These are phyloP conservation scores for Penicillium steckii DNA, from an alignment of 495 filamentous ascomycete genomes.

Conservation along the genomic window DNA sequence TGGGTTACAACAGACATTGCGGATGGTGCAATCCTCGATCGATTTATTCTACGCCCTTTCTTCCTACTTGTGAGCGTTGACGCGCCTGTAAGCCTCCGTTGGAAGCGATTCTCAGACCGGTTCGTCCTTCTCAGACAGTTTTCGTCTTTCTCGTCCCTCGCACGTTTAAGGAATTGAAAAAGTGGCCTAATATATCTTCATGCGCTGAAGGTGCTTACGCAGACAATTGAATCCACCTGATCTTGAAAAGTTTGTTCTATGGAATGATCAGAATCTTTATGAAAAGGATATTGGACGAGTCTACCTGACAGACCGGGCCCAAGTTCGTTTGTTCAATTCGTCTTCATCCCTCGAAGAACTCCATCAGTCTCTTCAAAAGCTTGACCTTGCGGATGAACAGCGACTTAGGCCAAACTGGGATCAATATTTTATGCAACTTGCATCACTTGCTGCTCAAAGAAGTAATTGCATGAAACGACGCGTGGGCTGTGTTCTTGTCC, in stretches of 20 bases:
- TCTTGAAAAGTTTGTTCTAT: conserved; percentile 74
- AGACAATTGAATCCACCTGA: conserved; percentile 47
- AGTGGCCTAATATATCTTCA: too few relatives aligned
- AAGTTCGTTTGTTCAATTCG: conserved; percentile 82
- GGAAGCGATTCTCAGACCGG: conserved; percentile 67
- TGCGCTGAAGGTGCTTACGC: conserved; percentile 47
- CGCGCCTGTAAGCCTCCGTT: conserved; percentile 79
- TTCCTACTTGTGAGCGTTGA: conserved; percentile 92
- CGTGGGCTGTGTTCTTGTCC: conserved; percentile 92
- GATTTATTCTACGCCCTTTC: conserved; percentile 76
- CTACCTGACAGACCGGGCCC: conserved; percentile 72
- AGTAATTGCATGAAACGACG: conserved; percentile 98
- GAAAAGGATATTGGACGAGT: conserved; percentile 61
- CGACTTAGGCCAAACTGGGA: conserved; percentile 94
- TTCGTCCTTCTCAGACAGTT: conserved; percentile 24
- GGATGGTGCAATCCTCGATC: conserved; percentile 64
- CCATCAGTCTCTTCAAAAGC: conserved; percentile 60
- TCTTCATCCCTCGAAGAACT: conserved; percentile 68
- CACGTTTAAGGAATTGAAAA: too few relatives aligned
- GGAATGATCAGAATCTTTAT: conserved; percentile 78
- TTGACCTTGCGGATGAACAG: conserved; percentile 74
- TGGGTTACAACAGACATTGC: conserved; percentile 85
- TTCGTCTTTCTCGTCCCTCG: too few relatives aligned
- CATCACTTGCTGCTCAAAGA: conserved; percentile 84
- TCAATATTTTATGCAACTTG: conserved; percentile 95